A percentile compares a stretch with the other conserved stretches of the same genome.
These are phyloP conservation scores for Pouteria glomerata DNA, from an alignment of 148 eudicot species.

Conservation along the genomic window DNA sequence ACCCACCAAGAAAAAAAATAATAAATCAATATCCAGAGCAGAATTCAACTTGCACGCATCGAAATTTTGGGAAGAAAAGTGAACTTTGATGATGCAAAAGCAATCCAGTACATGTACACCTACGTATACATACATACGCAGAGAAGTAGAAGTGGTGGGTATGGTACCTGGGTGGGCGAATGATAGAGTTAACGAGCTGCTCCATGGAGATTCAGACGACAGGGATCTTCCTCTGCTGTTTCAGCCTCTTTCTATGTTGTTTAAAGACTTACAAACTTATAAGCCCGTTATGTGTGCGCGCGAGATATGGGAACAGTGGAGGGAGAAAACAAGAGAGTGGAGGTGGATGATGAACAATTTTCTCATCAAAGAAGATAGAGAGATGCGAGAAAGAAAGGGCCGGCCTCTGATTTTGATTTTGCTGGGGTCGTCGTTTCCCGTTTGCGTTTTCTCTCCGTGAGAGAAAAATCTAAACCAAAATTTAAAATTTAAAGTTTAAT, in stretches of 20 bases:
- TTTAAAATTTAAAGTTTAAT: background rate
- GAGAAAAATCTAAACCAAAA: background rate
- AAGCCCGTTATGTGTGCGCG: background rate
- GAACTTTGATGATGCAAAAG: background rate
- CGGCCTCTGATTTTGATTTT: background rate
- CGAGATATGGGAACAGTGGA: background rate
- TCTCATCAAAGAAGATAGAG: background rate
- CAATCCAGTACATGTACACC: background rate
- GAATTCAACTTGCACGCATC: too few species aligned
- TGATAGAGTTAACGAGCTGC: slow-evolving; percentile 88
- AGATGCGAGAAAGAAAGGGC: background rate
- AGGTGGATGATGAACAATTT: background rate
- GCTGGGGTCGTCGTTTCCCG: background rate
- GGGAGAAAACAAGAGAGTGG: background rate
- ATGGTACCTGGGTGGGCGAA: slow-evolving; percentile 87
- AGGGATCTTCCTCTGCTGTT: slow-evolving; percentile 3
- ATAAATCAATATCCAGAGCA: background rate
- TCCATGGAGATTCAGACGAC: slow-evolving; percentile 51
- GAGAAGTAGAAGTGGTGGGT: background rate
- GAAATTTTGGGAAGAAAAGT: background rate
- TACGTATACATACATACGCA: background rate
- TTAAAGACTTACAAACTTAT: background rate
- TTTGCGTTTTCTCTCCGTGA: background rate
- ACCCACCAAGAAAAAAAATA: background rate
- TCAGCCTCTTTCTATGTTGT: slow-evolving; percentile 2